These are phyloP conservation scores for Themeda triandra DNA, from an alignment of 176 grass and related monocot species.

Conservation along the genomic window DNA sequence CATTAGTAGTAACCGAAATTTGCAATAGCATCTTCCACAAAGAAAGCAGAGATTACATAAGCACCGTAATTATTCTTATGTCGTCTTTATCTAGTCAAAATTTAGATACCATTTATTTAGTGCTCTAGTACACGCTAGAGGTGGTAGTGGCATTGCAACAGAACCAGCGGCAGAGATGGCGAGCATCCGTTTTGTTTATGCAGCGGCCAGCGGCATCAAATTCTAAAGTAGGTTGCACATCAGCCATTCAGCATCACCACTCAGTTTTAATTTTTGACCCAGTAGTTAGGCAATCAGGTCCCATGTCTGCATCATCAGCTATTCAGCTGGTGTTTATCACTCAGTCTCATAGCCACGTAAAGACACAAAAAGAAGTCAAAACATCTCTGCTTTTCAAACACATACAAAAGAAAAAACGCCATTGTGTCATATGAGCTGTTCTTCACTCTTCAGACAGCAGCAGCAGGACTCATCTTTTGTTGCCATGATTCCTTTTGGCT, in stretches of 20 bases:
- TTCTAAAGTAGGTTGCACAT: constrained; percentile 15
- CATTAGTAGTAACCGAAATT: neutral
- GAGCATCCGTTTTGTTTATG: constrained; percentile 14
- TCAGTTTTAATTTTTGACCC: constrained; percentile 6
- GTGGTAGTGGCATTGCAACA: neutral
- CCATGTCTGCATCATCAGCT: constrained; percentile 19
- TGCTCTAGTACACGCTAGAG: neutral
- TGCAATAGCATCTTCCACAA: neutral
- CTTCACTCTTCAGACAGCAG: constrained; percentile 15
- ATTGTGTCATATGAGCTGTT: neutral
- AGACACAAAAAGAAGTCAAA: neutral
- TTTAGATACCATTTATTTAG: neutral
- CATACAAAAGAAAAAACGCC: constrained; percentile 1
- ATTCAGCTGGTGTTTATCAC: neutral
- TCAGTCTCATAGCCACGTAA: neutral
- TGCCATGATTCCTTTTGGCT: constrained; percentile 25
- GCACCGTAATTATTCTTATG: neutral
- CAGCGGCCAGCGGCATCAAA: constrained; percentile 7
- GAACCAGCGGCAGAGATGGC: neutral
- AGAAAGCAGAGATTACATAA: neutral
- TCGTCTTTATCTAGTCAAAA: neutral
- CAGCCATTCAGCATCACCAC: constrained; percentile 11
- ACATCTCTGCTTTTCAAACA: constrained; percentile 10
- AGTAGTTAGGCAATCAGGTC: constrained; percentile 2
- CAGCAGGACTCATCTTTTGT: neutral